These are phyloP conservation scores for Kluyveromyces starmeri DNA, from an alignment of 805 yeast species.

Conservation along the genomic window DNA sequence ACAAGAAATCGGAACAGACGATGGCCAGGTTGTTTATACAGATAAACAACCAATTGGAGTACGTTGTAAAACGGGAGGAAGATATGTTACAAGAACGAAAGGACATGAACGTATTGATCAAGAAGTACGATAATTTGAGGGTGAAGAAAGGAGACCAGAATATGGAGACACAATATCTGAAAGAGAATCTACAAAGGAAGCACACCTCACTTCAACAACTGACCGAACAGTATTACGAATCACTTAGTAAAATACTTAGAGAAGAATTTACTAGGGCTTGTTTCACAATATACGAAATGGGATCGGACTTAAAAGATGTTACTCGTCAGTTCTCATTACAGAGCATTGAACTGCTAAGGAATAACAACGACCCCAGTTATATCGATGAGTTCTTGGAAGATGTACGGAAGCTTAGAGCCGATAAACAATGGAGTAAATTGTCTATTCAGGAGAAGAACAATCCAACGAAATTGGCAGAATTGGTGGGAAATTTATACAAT, in stretches of 20 bases:
- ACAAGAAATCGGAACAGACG: conserved; percentile 16
- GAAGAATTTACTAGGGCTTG: conserved; percentile 18
- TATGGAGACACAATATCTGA: conserved; percentile 18
- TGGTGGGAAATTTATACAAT: conserved; percentile 21
- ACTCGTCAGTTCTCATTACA: conserved; percentile 15
- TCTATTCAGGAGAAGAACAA: conserved; percentile 15
- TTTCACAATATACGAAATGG: conserved; percentile 18
- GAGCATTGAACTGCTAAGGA: conserved; percentile 15
- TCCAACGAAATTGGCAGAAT: conserved; percentile 17
- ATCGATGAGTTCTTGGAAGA: conserved; percentile 19
- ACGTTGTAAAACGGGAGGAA: conserved; percentile 19
- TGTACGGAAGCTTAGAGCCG: conserved; percentile 17
- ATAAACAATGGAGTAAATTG: conserved; percentile 19
- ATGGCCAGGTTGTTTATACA: conserved; percentile 12
- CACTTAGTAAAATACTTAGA: conserved; percentile 19
- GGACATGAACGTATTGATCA: conserved; percentile 12
- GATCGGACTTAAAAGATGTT: conserved; percentile 19
- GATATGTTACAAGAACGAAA: conserved; percentile 17
- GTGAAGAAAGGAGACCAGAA: conserved; percentile 17
- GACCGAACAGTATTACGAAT: conserved; percentile 17
- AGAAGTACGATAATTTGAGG: conserved; percentile 13
- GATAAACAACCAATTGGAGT: conserved; percentile 16
- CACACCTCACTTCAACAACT: conserved; percentile 14
- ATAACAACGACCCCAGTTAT: conserved; percentile 9
- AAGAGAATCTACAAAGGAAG: conserved; percentile 16